Conservation (phyloP, 495 filamentous ascomycete genomes). For the Bathelium albidoporum region DNA sequence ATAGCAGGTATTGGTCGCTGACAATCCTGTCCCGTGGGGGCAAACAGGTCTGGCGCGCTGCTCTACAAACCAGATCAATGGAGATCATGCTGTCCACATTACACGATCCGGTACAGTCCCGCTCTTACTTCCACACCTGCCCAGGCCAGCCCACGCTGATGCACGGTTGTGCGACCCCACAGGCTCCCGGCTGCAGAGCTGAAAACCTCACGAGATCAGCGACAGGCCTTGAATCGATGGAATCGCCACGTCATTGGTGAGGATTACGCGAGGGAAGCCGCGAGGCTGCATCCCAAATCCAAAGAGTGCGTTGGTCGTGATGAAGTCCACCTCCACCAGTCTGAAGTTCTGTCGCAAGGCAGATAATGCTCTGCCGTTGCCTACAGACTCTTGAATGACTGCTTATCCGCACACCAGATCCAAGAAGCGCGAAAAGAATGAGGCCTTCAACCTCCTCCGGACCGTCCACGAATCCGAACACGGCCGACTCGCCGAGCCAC, state of each 20-base stretch:
- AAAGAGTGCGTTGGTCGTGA: conserved; percentile 46
- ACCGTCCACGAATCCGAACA: conserved; percentile 66
- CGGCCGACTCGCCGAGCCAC: conserved; percentile 42
- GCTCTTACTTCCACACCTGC: background rate
- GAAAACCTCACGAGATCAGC: conserved; percentile 66
- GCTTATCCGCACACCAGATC: conserved; percentile 38
- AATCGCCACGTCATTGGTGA: conserved; percentile 75
- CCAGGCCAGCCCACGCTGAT: conserved; percentile 15
- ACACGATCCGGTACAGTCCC: conserved; percentile 62
- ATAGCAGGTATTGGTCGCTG: background rate
- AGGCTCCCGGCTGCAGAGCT: conserved; percentile 63
- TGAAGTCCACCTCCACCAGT: background rate
- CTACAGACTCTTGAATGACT: conserved; percentile 6
- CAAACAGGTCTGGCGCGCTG: conserved; percentile 57
- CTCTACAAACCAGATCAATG: conserved; percentile 84
- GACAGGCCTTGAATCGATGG: conserved; percentile 83
- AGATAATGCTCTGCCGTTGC: conserved; percentile 5
- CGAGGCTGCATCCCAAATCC: conserved; percentile 62
- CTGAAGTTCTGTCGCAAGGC: background rate
- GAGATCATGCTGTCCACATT: conserved; percentile 87
- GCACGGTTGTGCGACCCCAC: conserved; percentile 5
- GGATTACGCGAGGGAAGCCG: conserved; percentile 61
- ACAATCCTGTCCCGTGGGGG: background rate
- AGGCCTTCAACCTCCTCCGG: conserved; percentile 57
- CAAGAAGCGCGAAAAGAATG: conserved; percentile 58